A percentile compares a stretch with the other conserved stretches of the same genome.
These are phyloP conservation scores for Solanum arcanum DNA, from an alignment of 257 asterid species.

Conservation along the genomic window DNA sequence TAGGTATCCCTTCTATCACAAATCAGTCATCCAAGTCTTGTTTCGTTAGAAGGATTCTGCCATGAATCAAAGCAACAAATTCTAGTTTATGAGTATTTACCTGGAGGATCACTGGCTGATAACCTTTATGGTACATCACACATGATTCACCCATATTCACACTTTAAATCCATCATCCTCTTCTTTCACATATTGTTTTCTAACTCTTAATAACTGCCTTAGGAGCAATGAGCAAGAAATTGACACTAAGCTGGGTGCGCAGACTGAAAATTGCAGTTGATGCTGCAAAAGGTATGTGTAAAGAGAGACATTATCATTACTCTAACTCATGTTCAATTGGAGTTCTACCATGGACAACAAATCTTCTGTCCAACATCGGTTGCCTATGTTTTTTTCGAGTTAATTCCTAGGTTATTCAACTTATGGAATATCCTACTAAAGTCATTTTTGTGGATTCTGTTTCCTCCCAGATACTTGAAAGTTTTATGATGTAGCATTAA, in stretches of 20 bases:
- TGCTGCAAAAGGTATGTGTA: slow-evolving; percentile 72
- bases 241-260: slow-evolving; percentile 82
- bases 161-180: neutral
- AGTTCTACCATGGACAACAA: neutral
- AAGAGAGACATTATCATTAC: neutral
- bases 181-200: neutral
- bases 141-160: neutral
- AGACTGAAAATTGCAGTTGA: slow-evolving; percentile 85
- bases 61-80: slow-evolving; percentile 84
- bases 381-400: neutral
- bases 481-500: neutral
- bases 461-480: neutral
- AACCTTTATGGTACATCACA: slow-evolving; percentile 58
- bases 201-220: slow-evolving; percentile 3
- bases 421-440: too few relatives aligned
- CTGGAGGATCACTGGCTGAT: slow-evolving; percentile 81
- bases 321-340: neutral
- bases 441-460: neutral
- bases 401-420: too few relatives aligned
- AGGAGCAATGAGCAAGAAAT: slow-evolving; percentile 64
- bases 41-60: slow-evolving; percentile 81
- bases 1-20: slow-evolving; percentile 77
- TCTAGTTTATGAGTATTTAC: slow-evolving; percentile 75
- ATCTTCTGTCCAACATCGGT: neutral
- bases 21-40: slow-evolving; percentile 73